These are phyloP conservation scores for Tausonia pullulans DNA, from an alignment of 1,284 basidiomycete genomes.

Conservation along the genomic window DNA sequence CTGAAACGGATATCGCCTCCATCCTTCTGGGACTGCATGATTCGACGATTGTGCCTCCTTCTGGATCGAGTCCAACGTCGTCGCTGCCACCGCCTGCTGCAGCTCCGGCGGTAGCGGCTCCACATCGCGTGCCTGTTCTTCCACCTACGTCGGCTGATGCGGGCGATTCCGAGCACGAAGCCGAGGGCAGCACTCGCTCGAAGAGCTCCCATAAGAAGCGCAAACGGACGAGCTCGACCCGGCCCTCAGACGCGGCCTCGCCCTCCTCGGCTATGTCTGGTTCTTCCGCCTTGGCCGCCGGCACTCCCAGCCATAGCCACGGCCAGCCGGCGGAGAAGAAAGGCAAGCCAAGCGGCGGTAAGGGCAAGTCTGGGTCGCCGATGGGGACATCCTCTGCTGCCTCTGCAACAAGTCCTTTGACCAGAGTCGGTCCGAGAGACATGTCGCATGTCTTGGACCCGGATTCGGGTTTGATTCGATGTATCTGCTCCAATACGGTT, in stretches of 20 bases:
- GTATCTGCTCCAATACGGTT: slow-evolving; percentile 32
- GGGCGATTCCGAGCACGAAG: background rate
- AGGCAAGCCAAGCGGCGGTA: background rate
- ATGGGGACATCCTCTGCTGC: background rate
- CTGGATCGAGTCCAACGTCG: no score
- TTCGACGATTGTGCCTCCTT: no score
- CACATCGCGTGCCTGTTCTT: no score
- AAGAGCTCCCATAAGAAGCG: background rate
- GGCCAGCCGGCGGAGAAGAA: background rate
- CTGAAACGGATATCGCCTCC: no score
- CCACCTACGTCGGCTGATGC: no score
- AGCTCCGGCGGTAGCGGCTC: no score
- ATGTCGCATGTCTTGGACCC: slow-evolving; percentile 30
- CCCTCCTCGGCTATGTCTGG: no score
- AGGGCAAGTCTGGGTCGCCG: background rate
- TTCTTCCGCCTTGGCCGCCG: background rate
- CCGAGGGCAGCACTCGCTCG: no score
- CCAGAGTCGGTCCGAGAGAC: background rate
- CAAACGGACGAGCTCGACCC: slow-evolving; percentile 4
- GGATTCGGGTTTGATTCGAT: slow-evolving; percentile 34
- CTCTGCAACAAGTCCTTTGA: background rate
- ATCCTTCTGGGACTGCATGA: no score
- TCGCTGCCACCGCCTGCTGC: no score
- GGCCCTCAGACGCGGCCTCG: background rate
- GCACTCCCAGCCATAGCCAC: background rate